phyloP scores from a whole-genome alignment of 768 basidiomycete species.

The Suillus paluster region DNA sequence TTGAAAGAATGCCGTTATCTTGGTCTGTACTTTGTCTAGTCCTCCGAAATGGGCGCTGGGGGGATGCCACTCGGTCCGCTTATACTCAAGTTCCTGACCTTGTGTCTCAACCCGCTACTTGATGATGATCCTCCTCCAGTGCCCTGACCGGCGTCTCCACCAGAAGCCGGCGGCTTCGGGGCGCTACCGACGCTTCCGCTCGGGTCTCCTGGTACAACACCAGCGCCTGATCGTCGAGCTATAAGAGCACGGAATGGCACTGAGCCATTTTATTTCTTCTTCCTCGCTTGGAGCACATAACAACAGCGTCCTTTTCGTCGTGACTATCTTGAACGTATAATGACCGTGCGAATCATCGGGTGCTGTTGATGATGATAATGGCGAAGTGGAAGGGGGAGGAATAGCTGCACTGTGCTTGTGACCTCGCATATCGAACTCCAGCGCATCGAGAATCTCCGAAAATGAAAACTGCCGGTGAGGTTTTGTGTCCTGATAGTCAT shows the following conservation, averaged over 20 bases:
- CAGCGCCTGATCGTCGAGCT: conserved; percentile 63
- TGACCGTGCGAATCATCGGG: conserved; percentile 45
- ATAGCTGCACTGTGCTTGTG: conserved; percentile 46
- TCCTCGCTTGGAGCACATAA: conserved; percentile 96
- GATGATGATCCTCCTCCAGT: conserved; percentile 21
- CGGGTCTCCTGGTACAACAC: conserved; percentile 52
- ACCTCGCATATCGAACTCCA: conserved; percentile 78
- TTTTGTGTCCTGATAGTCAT: conserved; percentile 75
- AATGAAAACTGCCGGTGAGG: conserved; percentile 87
- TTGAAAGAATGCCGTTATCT: conserved; percentile 27
- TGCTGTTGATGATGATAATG: conserved; percentile 40
- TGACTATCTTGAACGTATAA: conserved; percentile 94
- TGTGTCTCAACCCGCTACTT: conserved; percentile 46
- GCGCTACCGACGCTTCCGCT: conserved; percentile 27
- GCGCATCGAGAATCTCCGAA: conserved; percentile 84
- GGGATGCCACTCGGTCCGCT: conserved; percentile 36
- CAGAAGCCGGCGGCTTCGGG: conserved; percentile 17
- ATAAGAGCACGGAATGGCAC: conserved; percentile 92
- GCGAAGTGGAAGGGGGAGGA: conserved; percentile 35
- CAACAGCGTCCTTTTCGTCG: conserved; percentile 86
- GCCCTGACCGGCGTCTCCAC: conserved; percentile 23
- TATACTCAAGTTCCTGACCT: conserved; percentile 52
- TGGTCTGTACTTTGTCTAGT: conserved; percentile 7
- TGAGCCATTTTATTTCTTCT: conserved; percentile 98
- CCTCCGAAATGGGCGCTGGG: conserved; percentile 27